Percentiles rank a stretch among this genome's conserved stretches.
Conservation (phyloP, 495 filamentous ascomycete genomes). For the Cryomyces antarcticus region DNA sequence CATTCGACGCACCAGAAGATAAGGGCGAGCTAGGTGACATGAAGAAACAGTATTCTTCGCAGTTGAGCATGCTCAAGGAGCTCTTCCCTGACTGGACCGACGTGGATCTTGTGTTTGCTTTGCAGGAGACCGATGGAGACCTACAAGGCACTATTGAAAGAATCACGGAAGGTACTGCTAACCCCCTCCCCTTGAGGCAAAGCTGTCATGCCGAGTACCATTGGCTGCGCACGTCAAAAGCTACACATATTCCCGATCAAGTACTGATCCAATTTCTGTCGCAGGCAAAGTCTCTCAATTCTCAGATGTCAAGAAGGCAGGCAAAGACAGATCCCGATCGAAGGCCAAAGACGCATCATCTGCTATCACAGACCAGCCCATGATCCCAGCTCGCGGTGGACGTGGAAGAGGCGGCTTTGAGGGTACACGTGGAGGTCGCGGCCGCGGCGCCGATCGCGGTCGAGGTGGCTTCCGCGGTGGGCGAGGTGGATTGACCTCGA, state of each 20-base stretch:
- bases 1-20: constrained; percentile 44
- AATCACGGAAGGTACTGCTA: constrained; percentile 63
- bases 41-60: constrained; percentile 64
- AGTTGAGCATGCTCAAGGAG: constrained; percentile 62
- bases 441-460: constrained; percentile 53
- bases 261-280: not conserved
- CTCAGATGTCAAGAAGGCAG: constrained; percentile 86
- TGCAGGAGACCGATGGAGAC: constrained; percentile 84
- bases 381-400: constrained; percentile 34
- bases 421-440: constrained; percentile 40
- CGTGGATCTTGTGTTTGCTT: constrained; percentile 73
- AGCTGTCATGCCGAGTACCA: not conserved
- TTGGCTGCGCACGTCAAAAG: too few relatives aligned
- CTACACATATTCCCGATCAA: not conserved
- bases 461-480: constrained; percentile 52
- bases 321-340: constrained; percentile 59
- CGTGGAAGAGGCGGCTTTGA: constrained; percentile 49
- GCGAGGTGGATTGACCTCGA: constrained; percentile 38
- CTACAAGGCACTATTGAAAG: constrained; percentile 64
- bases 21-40: constrained; percentile 80
- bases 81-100: constrained; percentile 85
- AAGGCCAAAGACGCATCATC: constrained; percentile 52
- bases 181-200: not conserved
- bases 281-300: constrained; percentile 80
- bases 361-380: constrained; percentile 26